phyloP scores from a whole-genome alignment of 495 filamentous ascomycete species.

The Penicillium malachiteum region DNA sequence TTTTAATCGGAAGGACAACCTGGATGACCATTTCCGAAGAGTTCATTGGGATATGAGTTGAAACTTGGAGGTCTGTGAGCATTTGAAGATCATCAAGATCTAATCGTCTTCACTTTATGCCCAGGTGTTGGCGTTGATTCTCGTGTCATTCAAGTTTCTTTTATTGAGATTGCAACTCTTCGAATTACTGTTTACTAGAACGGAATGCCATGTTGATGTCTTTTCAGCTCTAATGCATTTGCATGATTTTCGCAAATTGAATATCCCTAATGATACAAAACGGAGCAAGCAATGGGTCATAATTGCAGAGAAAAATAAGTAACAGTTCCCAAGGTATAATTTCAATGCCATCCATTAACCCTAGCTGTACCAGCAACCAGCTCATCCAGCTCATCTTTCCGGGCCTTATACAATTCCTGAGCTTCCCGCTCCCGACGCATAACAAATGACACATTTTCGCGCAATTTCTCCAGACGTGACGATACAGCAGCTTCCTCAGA shows the following conservation, averaged over 20 bases:
- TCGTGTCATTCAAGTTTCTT: too few species aligned
- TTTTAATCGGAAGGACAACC: constrained; percentile 11
- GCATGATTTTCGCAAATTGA: constrained; percentile 17
- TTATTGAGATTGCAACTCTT: too few species aligned
- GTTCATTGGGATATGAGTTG: constrained; percentile 2
- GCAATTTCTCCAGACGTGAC: constrained; percentile 69
- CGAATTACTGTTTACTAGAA: too few species aligned
- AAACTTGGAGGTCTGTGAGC: not conserved
- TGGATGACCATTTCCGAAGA: not conserved
- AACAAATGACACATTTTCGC: constrained; percentile 80
- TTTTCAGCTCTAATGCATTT: constrained; percentile 10
- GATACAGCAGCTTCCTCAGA: constrained; percentile 75
- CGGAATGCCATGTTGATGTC: too few species aligned
- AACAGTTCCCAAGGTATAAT: not conserved
- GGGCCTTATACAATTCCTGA: constrained; percentile 76
- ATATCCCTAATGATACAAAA: constrained; percentile 26
- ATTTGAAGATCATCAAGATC: too few species aligned
- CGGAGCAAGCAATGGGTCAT: constrained; percentile 18
- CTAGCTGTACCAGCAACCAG: constrained; percentile 43
- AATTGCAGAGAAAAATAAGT: constrained; percentile 8
- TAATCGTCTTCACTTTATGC: too few species aligned
- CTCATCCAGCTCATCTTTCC: constrained; percentile 74
- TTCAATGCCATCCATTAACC: constrained; percentile 49
- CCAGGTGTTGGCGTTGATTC: too few species aligned
- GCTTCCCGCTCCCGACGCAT: constrained; percentile 83